Conservation (phyloP, 2,329 filamentous ascomycete species). For the Calonectria pteridis region DNA sequence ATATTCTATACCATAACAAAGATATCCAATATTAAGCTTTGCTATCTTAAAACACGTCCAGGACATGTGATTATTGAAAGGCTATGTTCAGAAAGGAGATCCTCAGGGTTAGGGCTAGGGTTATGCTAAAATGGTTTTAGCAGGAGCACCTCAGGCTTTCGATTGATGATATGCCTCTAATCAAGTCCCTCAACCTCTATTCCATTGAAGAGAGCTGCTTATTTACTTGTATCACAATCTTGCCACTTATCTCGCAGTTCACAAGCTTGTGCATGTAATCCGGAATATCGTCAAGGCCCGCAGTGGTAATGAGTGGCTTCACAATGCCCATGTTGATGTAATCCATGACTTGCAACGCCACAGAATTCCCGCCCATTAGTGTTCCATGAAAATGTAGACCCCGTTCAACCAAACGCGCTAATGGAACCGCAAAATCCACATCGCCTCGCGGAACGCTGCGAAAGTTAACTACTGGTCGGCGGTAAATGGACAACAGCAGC, state of each 20-base stretch:
- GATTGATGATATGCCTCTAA: too few relatives aligned
- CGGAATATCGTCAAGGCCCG: background rate
- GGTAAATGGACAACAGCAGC: background rate
- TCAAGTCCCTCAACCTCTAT: too few relatives aligned
- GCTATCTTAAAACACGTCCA: too few relatives aligned
- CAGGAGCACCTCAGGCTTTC: too few relatives aligned
- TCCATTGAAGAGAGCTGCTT: background rate
- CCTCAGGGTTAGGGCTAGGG: too few relatives aligned
- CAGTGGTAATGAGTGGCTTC: background rate
- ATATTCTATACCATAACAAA: too few relatives aligned
- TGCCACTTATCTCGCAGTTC: background rate
- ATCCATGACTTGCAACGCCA: background rate
- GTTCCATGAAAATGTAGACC: background rate
- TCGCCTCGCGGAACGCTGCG: background rate
- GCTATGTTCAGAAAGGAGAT: too few relatives aligned
- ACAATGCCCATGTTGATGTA: background rate
- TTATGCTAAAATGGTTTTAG: too few relatives aligned
- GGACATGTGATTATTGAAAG: too few relatives aligned
- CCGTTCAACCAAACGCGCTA: background rate
- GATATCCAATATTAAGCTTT: too few relatives aligned
- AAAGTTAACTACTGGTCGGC: background rate
- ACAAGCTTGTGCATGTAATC: background rate
- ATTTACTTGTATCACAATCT: background rate
- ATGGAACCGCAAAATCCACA: background rate
- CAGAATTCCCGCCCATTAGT: constrained; percentile 4